Percentiles rank a stretch among this genome's conserved stretches.
Evolutionary conservation across 257 asterid species (phyloP).

Genomic region (Gentiana dahurica): DNA sequence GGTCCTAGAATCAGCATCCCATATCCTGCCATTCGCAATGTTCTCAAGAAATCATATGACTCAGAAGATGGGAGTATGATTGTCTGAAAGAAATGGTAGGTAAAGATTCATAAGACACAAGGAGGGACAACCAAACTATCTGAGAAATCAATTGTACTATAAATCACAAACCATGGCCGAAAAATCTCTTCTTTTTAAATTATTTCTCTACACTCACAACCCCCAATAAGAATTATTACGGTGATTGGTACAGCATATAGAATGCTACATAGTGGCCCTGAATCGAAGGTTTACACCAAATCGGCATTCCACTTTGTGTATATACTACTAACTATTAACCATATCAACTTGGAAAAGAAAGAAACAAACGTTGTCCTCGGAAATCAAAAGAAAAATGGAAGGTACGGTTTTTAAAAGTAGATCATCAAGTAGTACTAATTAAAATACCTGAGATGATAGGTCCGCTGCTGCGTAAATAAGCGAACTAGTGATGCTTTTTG

Average conservation of each 20-base stretch:
- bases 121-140: neutral
- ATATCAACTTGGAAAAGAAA: too few species aligned
- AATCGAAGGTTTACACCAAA: too few species aligned
- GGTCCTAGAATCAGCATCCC: slow-evolving; percentile 35
- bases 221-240: too few species aligned
- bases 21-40: slow-evolving; percentile 29
- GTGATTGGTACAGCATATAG: too few species aligned
- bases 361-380: neutral
- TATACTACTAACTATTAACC: too few species aligned
- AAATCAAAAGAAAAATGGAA: neutral
- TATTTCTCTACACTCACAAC: too few species aligned
- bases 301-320: too few species aligned
- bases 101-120: neutral
- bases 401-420: too few species aligned
- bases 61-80: slow-evolving; percentile 17
- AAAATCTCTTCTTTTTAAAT: too few species aligned
- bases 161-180: too few species aligned
- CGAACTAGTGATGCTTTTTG: slow-evolving; percentile 68
- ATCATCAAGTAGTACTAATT: neutral
- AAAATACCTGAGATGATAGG: slow-evolving; percentile 67
- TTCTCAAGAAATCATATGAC: slow-evolving; percentile 27
- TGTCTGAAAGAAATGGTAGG: slow-evolving; percentile 10
- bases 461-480: slow-evolving; percentile 78
- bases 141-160: too few species aligned
- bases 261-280: too few species aligned